These are phyloP conservation scores for Berberis vulgaris DNA, from an alignment of 164 flowering plant genomes.

Conservation along the genomic window DNA sequence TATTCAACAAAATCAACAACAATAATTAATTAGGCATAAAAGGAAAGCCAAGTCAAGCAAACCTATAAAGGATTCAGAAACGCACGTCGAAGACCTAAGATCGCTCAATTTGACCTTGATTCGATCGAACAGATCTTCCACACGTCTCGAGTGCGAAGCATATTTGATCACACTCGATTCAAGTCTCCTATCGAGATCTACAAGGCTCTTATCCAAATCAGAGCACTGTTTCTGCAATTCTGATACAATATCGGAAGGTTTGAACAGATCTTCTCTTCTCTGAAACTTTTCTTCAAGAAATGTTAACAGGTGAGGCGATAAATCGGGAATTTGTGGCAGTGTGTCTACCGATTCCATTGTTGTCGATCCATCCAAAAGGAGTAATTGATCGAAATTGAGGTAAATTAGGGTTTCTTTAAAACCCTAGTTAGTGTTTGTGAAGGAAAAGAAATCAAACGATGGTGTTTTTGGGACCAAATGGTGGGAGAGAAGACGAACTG, in stretches of 20 bases:
- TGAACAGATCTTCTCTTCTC: constrained; percentile 18
- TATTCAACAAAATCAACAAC: not conserved
- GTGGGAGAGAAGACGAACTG: too few species aligned
- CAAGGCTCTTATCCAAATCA: constrained; percentile 28
- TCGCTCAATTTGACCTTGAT: constrained; percentile 32
- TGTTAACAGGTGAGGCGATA: constrained; percentile 30
- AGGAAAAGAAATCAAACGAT: too few species aligned
- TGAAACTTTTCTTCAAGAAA: constrained; percentile 34
- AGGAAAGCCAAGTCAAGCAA: not conserved
- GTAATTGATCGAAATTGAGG: too few species aligned
- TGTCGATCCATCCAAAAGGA: too few species aligned
- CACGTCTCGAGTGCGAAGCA: constrained; percentile 38
- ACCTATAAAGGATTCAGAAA: constrained; percentile 23
- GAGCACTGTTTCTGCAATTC: constrained; percentile 38
- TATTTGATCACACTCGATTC: constrained; percentile 26
- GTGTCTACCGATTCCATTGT: constrained; percentile 15
- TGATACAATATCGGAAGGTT: constrained; percentile 30
- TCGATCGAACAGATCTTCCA: constrained; percentile 17
- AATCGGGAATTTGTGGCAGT: constrained; percentile 16
- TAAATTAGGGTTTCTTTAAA: too few species aligned
- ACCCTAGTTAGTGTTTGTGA: too few species aligned
- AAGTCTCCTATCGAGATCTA: constrained; percentile 31
- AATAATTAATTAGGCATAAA: not conserved
- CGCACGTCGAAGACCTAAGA: constrained; percentile 33
- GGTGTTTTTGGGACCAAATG: too few species aligned